Evolutionary conservation across 768 basidiomycete genomes (phyloP), one percentile per base, ranked within the genome.

Genomic region (Leucosporidium creatinivorum): DNA sequence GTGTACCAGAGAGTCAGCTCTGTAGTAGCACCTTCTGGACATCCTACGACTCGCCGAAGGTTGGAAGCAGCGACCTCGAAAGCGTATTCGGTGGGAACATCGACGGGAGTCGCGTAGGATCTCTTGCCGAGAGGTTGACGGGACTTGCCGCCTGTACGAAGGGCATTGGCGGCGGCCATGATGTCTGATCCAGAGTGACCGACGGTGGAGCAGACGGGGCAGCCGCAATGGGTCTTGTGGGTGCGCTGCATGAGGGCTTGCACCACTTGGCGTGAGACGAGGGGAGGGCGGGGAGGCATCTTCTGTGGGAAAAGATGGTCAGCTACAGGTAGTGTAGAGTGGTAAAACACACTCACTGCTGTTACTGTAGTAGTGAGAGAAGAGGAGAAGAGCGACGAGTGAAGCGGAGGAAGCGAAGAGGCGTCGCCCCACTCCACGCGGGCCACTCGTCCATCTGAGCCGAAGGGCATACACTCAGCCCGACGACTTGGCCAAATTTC

Each of bases 11-110:
- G 2, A 2, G 39, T 44, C 15, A 44, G 39, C 39, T 44, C 8
- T 44, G 8, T 13, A 8, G 8, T 44, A 44, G 8, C 13, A 44
- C 39, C 15, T 17, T 10, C 8, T 12, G 39, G 2, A 44, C 13
- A 3, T 15, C 2, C 39, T 44, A 44, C 39, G 3, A 44, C 39
- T 44, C 39, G 15, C 39, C 91, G 82, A 68, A 94, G 79, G 78
- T 93, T 91, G 51, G 88, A 86, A 7, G 92, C 91, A 18, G 91
- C 87, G 54, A 69, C 75, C 83, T 94, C 92, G 75, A 93, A 94
- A 0, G 92, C 92, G 76, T 93, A 93, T 79, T 94, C 92, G 77
- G 89, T 81, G 3, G 76, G 77, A 5, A 86, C 80, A 39, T 88
- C 83, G 8, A 89, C 85, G 47, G 91, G 91, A 0, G 88, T 88